phyloP scores from a whole-genome alignment of 371 early-diverging fungal species.

The Mucor racemosus region DNA sequence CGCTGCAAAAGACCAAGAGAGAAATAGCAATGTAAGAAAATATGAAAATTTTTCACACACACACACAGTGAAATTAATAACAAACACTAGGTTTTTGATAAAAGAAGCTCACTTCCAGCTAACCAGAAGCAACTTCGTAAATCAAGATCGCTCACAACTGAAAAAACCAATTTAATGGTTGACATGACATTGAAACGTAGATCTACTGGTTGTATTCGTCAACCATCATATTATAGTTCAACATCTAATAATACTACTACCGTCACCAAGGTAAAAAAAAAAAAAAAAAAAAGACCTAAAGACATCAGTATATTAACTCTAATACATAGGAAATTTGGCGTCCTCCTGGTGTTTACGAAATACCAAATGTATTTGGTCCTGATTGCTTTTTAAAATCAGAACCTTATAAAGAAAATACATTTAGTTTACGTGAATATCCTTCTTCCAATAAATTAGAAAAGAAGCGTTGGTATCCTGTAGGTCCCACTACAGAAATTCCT shows the following conservation, averaged over 20 bases:
- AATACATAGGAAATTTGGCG: constrained; percentile 40
- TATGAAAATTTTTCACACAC: not conserved
- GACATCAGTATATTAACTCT: not conserved
- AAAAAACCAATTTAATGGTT: constrained; percentile 28
- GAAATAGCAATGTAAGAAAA: constrained; percentile 13
- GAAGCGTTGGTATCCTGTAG: constrained; percentile 49
- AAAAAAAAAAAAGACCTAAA: not conserved
- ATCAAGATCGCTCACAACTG: constrained; percentile 49
- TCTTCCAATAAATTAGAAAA: constrained; percentile 24
- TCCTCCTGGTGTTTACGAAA: constrained; percentile 51
- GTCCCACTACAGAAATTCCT: constrained; percentile 48
- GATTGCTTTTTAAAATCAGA: constrained; percentile 49
- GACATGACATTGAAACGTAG: constrained; percentile 48
- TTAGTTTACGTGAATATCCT: constrained; percentile 32
- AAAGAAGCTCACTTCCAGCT: constrained; percentile 11
- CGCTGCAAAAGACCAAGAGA: constrained; percentile 30
- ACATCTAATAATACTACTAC: constrained; percentile 14
- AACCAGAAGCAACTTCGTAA: constrained; percentile 32
- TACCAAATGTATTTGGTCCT: constrained; percentile 51
- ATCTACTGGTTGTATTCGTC: constrained; percentile 49
- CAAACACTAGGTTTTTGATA: constrained; percentile 7
- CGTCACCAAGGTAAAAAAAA: constrained; percentile 5
- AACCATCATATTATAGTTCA: constrained; percentile 32
- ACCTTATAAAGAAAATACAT: constrained; percentile 23
- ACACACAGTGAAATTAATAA: not conserved